phyloP scores from a whole-genome alignment of 768 basidiomycete genomes.

The Mycena belliarum region DNA sequence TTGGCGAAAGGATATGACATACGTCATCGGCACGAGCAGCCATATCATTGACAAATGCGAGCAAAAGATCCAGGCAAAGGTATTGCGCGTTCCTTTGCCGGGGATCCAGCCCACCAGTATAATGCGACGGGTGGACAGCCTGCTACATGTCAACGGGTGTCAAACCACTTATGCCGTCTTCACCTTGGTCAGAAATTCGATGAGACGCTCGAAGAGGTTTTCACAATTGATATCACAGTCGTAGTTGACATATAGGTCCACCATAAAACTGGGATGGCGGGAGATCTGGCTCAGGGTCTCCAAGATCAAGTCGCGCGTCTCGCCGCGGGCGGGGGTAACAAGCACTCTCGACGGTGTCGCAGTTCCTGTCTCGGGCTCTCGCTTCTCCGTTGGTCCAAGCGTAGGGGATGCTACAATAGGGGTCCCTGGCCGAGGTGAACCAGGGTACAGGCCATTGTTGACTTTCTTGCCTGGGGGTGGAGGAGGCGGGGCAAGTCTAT shows the following conservation, averaged over 20 bases:
- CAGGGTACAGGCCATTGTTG: constrained; percentile 37
- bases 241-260: constrained; percentile 94
- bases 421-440: constrained; percentile 56
- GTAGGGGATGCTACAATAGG: constrained; percentile 46
- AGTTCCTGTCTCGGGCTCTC: constrained; percentile 46
- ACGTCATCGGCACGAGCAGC: constrained; percentile 58
- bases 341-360: constrained; percentile 56
- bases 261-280: constrained; percentile 87
- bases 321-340: constrained; percentile 78
- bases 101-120: constrained; percentile 55
- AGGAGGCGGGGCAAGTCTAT: constrained; percentile 72
- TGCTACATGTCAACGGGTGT: constrained; percentile 29
- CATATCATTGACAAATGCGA: constrained; percentile 90
- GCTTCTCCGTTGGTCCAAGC: constrained; percentile 38
- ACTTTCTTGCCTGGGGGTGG: constrained; percentile 32
- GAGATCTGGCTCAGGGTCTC: constrained; percentile 85
- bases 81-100: constrained; percentile 81
- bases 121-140: constrained; percentile 79
- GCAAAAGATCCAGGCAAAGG: constrained; percentile 83
- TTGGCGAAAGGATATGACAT: constrained; percentile 22
- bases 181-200: constrained; percentile 89
- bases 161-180: constrained; percentile 16
- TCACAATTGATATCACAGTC: constrained; percentile 97
- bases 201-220: constrained; percentile 87
- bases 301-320: constrained; percentile 86